These are phyloP conservation scores for Acer yangbiense DNA, from an alignment of 345 rosid genomes.

Conservation along the genomic window DNA sequence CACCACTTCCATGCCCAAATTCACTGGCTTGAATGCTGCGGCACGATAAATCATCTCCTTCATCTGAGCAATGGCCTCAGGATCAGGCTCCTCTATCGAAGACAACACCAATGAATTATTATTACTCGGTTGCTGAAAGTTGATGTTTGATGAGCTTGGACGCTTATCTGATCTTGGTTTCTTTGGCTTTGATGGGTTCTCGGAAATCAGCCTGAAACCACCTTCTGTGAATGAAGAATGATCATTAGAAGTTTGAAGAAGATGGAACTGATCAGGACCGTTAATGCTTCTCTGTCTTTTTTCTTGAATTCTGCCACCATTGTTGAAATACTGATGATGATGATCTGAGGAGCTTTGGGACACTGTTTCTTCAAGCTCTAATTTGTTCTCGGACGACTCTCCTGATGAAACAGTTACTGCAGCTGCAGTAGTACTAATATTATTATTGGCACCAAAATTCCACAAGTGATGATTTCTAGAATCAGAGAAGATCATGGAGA, in stretches of 20 bases:
- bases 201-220: conserved; percentile 57
- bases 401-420: conserved; percentile 58
- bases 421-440: neutral
- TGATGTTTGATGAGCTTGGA: conserved; percentile 67
- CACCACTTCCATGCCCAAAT: conserved; percentile 58
- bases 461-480: conserved; percentile 45
- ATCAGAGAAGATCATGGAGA: conserved; percentile 66
- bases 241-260: conserved; percentile 37
- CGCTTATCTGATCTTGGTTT: conserved; percentile 53
- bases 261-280: conserved; percentile 35
- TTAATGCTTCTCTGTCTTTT: conserved; percentile 41
- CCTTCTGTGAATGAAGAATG: conserved; percentile 30
- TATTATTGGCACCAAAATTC: conserved; percentile 47
- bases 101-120: conserved; percentile 42
- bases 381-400: conserved; percentile 68
- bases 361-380: conserved; percentile 41
- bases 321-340: conserved; percentile 9
- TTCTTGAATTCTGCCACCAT: conserved; percentile 15
- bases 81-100: conserved; percentile 70
- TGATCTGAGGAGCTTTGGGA: conserved; percentile 41
- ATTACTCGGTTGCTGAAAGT: conserved; percentile 55
- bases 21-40: conserved; percentile 88
- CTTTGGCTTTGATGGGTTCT: conserved; percentile 53
- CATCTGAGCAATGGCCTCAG: conserved; percentile 89
- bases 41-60: conserved; percentile 92